A percentile compares a stretch with the other conserved stretches of the same genome.
These are phyloP conservation scores for Nidula niveotomentosa DNA, from an alignment of 1,284 basidiomycete genomes.

Conservation along the genomic window DNA sequence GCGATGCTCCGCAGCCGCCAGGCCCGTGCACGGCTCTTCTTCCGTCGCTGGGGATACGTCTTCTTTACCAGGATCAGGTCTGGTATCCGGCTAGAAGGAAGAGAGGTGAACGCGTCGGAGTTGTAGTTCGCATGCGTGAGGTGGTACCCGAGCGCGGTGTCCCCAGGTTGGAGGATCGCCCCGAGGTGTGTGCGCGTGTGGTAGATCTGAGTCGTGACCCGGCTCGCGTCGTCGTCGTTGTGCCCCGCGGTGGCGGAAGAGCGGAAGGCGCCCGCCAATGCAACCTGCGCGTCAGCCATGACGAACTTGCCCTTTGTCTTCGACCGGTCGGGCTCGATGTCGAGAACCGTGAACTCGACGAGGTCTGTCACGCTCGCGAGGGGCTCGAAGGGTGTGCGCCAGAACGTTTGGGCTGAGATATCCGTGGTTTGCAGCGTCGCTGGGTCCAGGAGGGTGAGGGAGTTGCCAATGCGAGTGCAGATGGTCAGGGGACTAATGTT, in stretches of 20 bases:
- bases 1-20: slow-evolving; percentile 96
- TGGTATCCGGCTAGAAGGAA: slow-evolving; percentile 78
- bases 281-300: slow-evolving; percentile 94
- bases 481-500: slow-evolving; percentile 90
- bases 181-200: slow-evolving; percentile 98
- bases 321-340: slow-evolving; percentile 81
- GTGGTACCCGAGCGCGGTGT: slow-evolving; percentile 91
- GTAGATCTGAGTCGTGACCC: slow-evolving; percentile 76
- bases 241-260: slow-evolving; percentile 41
- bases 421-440: slow-evolving; percentile 85
- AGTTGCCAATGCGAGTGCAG: slow-evolving; percentile 91
- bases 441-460: slow-evolving; percentile 90
- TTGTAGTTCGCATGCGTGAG: slow-evolving; percentile 93
- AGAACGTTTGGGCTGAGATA: slow-evolving; percentile 82
- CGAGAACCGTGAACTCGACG: slow-evolving; percentile 94
- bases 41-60: slow-evolving; percentile 92
- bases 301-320: slow-evolving; percentile 71
- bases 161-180: slow-evolving; percentile 93
- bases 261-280: slow-evolving; percentile 78
- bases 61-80: slow-evolving; percentile 96
- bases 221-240: slow-evolving; percentile 63
- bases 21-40: slow-evolving; percentile 83
- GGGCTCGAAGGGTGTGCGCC: slow-evolving; percentile 86
- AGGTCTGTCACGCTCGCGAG: slow-evolving; percentile 85
- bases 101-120: slow-evolving; percentile 80